phyloP scores from a whole-genome alignment of 1,284 basidiomycete species.

The Ustilago trichophora region DNA sequence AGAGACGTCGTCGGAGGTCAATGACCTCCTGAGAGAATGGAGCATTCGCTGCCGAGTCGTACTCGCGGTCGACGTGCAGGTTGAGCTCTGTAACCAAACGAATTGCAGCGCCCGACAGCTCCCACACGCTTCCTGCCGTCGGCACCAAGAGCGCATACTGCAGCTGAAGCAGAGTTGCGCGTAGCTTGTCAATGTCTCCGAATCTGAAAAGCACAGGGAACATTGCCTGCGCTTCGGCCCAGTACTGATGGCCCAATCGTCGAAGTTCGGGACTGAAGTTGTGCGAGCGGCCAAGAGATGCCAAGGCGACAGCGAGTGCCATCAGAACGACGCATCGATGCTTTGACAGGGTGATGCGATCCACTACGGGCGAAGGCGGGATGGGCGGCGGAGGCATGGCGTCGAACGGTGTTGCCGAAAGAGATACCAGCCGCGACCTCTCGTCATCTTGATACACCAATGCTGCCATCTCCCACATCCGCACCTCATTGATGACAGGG shows the following conservation, averaged over 20 bases:
- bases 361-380: conserved; percentile 9
- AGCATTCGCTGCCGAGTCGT: conserved; percentile 31
- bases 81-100: conserved; percentile 45
- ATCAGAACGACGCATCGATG: conserved; percentile 35
- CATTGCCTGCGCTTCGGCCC: conserved; percentile 32
- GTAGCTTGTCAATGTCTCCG: conserved; percentile 37
- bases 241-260: conserved; percentile 36
- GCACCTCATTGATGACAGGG: conserved; percentile 32
- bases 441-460: conserved; percentile 33
- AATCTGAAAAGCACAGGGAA: conserved; percentile 18
- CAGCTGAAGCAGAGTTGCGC: conserved; percentile 31
- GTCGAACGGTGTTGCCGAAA: conserved; percentile 9
- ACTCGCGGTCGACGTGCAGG: conserved; percentile 41
- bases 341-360: conserved; percentile 22
- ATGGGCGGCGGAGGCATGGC: conserved; percentile 34
- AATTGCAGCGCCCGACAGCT: conserved; percentile 39
- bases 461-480: conserved; percentile 29
- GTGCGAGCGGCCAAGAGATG: conserved; percentile 38
- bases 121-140: conserved; percentile 41
- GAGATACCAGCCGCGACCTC: conserved; percentile 8
- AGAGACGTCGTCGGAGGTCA: conserved; percentile 37
- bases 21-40: conserved; percentile 16
- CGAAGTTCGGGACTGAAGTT: conserved; percentile 47
- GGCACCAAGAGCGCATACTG: conserved; percentile 41
- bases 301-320: conserved; percentile 34